Evolutionary conservation across 768 basidiomycete genomes (phyloP).

Genomic region (Suillus subalutaceus): DNA sequence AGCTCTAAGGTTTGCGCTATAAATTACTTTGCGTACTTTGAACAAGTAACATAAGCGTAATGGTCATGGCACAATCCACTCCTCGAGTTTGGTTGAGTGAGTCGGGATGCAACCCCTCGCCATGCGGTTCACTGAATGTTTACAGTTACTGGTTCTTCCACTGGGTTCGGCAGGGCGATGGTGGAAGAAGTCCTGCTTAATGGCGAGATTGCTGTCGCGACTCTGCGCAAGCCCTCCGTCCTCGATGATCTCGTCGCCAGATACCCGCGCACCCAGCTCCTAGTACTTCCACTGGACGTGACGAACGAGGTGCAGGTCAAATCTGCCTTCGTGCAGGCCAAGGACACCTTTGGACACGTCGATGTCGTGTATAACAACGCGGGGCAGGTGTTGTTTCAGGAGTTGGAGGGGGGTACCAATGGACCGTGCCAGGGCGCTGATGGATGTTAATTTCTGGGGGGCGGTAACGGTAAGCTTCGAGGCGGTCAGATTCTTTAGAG

Average conservation of each 20-base stretch:
- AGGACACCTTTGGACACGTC: slow-evolving; percentile 20
- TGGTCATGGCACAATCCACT: not conserved
- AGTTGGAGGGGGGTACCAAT: slow-evolving; percentile 21
- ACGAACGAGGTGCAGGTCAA: slow-evolving; percentile 15
- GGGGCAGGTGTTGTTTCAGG: slow-evolving; percentile 16
- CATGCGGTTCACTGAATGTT: not conserved
- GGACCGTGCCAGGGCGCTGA: slow-evolving; percentile 13
- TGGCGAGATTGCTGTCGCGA: slow-evolving; percentile 30
- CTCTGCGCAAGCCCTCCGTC: slow-evolving; percentile 23
- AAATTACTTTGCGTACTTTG: not conserved
- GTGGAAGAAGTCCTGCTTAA: slow-evolving; percentile 23
- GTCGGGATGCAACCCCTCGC: not conserved
- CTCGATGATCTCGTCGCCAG: slow-evolving; percentile 24
- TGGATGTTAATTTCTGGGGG: slow-evolving; percentile 33
- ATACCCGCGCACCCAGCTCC: slow-evolving; percentile 18
- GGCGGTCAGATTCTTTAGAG: slow-evolving; percentile 26
- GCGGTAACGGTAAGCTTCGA: slow-evolving; percentile 14
- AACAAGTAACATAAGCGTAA: no score
- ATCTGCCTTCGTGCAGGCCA: slow-evolving; percentile 21
- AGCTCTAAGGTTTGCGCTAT: slow-evolving; percentile 8
- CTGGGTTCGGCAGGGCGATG: slow-evolving; percentile 28
- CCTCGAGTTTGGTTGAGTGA: slow-evolving; percentile 25
- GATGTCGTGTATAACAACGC: slow-evolving; percentile 34
- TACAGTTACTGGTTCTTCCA: slow-evolving; percentile 28
- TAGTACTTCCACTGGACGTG: slow-evolving; percentile 27